Percentiles rank a stretch among this genome's conserved stretches.
These are phyloP conservation scores for Blakeslea trispora DNA, from an alignment of 371 early-diverging fungal species.

Conservation along the genomic window DNA sequence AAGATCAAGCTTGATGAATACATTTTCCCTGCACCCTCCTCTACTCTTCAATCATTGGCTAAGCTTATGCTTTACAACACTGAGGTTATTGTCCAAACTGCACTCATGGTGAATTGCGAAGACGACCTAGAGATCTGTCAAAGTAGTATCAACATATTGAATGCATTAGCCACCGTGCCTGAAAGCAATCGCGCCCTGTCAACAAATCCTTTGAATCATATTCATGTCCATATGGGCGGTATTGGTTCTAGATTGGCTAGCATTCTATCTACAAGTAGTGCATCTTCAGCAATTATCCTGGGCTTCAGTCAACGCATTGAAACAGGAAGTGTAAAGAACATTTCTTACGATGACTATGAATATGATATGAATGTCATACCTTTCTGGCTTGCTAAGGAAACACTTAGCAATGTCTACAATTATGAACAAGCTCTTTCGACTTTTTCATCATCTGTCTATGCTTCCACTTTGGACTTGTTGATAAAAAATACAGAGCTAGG, in stretches of 20 bases:
- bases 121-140: slow-evolving; percentile 66
- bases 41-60: slow-evolving; percentile 69
- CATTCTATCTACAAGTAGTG: slow-evolving; percentile 60
- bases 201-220: slow-evolving; percentile 9
- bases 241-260: slow-evolving; percentile 70
- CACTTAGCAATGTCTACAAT: slow-evolving; percentile 17
- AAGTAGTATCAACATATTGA: slow-evolving; percentile 66
- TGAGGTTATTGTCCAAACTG: slow-evolving; percentile 69
- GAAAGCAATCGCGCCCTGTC: slow-evolving; percentile 1
- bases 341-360: slow-evolving; percentile 32
- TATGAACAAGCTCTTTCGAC: slow-evolving; percentile 18
- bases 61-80: slow-evolving; percentile 70
- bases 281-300: slow-evolving; percentile 64
- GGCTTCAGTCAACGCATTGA: slow-evolving; percentile 77
- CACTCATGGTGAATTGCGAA: slow-evolving; percentile 59
- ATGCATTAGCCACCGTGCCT: slow-evolving; percentile 51
- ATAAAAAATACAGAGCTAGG: slow-evolving; percentile 52
- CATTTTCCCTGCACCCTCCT: slow-evolving; percentile 25
- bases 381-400: slow-evolving; percentile 33
- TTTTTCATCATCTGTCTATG: slow-evolving; percentile 48
- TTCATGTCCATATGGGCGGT: slow-evolving; percentile 38
- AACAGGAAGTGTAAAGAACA: slow-evolving; percentile 49
- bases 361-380: slow-evolving; percentile 39
- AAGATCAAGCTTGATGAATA: slow-evolving; percentile 21
- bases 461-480: slow-evolving; percentile 74